Conservation (phyloP, 2,329 filamentous ascomycete species). For the Plenodomus lindquistii region DNA sequence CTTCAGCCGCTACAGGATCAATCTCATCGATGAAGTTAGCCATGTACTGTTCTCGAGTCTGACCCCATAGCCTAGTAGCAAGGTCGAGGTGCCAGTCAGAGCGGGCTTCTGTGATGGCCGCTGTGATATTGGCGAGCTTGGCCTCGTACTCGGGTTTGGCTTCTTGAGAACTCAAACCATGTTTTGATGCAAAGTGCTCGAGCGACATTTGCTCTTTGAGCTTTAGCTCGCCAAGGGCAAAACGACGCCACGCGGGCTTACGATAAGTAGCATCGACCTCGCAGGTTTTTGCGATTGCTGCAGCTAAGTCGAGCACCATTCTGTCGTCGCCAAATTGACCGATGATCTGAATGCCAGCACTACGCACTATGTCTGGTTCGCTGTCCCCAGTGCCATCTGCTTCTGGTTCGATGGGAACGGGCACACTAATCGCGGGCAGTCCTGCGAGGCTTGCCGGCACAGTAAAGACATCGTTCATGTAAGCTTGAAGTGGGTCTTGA, state of each 20-base stretch:
- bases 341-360: conserved; percentile 72
- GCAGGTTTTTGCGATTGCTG: conserved; percentile 23
- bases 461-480: conserved; percentile 94
- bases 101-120: not conserved
- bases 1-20: not conserved
- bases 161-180: not conserved
- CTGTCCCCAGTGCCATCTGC: conserved; percentile 31
- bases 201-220: not conserved
- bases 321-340: conserved; percentile 81
- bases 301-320: conserved; percentile 63
- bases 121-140: not conserved
- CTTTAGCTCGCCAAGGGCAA: not conserved
- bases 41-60: not conserved
- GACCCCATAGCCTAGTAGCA: not conserved
- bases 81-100: not conserved
- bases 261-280: conserved; percentile 6
- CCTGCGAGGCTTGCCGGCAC: conserved; percentile 93
- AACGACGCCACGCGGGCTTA: conserved; percentile 18
- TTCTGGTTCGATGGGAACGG: conserved; percentile 54
- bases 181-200: not conserved
- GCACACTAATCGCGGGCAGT: conserved; percentile 84
- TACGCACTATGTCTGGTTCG: conserved; percentile 22
- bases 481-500: conserved; percentile 68
- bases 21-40: not conserved
- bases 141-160: not conserved